phyloP scores from a whole-genome alignment of 1,139 yeast species.

The Barnettozyma hawaiiensis region DNA sequence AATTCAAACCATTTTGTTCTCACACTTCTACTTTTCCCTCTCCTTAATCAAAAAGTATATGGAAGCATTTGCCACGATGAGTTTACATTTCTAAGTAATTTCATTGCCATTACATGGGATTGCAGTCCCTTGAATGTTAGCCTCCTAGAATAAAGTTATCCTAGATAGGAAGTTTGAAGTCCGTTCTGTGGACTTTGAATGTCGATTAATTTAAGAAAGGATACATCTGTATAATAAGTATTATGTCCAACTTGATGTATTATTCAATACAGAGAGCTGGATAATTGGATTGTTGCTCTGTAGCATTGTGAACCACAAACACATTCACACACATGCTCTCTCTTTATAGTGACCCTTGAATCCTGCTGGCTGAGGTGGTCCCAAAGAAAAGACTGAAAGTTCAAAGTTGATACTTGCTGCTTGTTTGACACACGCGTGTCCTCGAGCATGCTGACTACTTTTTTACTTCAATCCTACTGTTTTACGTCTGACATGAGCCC shows the following conservation, averaged over 20 bases:
- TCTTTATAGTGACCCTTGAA: too few relatives aligned
- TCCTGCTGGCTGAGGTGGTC: too few relatives aligned
- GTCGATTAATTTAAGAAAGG: constrained; percentile 25
- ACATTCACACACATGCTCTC: too few relatives aligned
- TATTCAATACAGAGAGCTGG: background rate
- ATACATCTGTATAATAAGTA: constrained; percentile 14
- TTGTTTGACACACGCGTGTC: too few relatives aligned
- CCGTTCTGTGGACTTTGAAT: constrained; percentile 26
- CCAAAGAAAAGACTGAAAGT: too few relatives aligned
- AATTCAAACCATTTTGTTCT: constrained; percentile 5
- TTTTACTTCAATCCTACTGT: too few relatives aligned
- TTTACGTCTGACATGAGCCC: too few relatives aligned
- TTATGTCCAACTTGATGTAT: background rate
- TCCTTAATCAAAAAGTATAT: constrained; percentile 28
- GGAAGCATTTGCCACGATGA: constrained; percentile 31
- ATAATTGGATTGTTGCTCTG: background rate
- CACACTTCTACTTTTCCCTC: constrained; percentile 12
- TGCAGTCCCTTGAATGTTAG: constrained; percentile 25
- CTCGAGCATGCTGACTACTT: too few relatives aligned
- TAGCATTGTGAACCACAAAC: background rate
- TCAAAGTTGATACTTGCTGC: too few relatives aligned
- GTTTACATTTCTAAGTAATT: constrained; percentile 24
- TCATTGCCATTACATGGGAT: constrained; percentile 29
- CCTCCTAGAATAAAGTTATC: constrained; percentile 24
- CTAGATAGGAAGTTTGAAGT: constrained; percentile 30